Evolutionary conservation across 2,329 filamentous ascomycete genomes (phyloP).

Genomic region (Fusarium sp.): DNA sequence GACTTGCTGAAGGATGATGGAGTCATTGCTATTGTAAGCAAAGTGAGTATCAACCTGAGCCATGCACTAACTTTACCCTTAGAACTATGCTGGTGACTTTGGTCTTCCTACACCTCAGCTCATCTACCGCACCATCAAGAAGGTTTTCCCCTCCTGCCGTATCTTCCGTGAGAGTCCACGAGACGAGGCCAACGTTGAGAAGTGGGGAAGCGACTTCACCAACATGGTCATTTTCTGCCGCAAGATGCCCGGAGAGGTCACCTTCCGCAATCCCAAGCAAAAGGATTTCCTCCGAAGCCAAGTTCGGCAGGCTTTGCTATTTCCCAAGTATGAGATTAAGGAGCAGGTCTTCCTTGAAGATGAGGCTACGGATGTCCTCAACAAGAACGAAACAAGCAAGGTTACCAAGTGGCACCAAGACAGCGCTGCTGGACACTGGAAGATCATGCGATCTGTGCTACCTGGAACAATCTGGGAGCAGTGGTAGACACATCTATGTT

Average conservation of each 20-base stretch:
- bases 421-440: slow-evolving; percentile 88
- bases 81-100: slow-evolving; percentile 97
- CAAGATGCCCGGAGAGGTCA: slow-evolving; percentile 64
- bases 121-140: slow-evolving; percentile 81
- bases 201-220: slow-evolving; percentile 75
- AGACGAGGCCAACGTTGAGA: slow-evolving; percentile 57
- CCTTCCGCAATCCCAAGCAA: slow-evolving; percentile 72
- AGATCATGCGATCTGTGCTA: slow-evolving; percentile 86
- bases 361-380: slow-evolving; percentile 63
- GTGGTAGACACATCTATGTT: slow-evolving; percentile 60
- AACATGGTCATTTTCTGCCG: slow-evolving; percentile 97
- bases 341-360: slow-evolving; percentile 57
- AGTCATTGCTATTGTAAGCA: slow-evolving; percentile 83
- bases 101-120: slow-evolving; percentile 78
- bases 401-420: slow-evolving; percentile 77
- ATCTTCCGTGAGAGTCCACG: slow-evolving; percentile 83
- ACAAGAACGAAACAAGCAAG: slow-evolving; percentile 69
- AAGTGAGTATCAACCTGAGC: neutral
- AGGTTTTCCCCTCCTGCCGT: slow-evolving; percentile 88
- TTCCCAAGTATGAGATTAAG: slow-evolving; percentile 77
- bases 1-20: slow-evolving; percentile 79
- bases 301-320: slow-evolving; percentile 74
- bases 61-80: slow-evolving; percentile 31
- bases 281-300: slow-evolving; percentile 78
- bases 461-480: slow-evolving; percentile 84